Evolutionary conservation across 345 rosid species (phyloP).

Genomic region (Arabidopsis arenosa): DNA sequence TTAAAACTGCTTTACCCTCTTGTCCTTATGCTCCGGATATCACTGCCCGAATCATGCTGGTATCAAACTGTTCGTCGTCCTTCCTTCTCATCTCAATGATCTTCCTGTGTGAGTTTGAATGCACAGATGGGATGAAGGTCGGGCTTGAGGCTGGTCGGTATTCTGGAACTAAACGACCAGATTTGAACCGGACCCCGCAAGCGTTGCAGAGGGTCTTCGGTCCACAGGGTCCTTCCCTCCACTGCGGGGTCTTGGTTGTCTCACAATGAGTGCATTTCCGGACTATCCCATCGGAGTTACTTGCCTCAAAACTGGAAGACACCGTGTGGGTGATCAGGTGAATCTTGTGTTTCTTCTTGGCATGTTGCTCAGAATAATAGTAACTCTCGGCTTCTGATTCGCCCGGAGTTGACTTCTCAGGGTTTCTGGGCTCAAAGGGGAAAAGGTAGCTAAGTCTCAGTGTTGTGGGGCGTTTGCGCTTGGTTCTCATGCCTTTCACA

Average conservation of each 20-base stretch:
- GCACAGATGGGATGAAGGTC: constrained; percentile 69
- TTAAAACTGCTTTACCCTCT: constrained; percentile 5
- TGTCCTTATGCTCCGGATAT: constrained; percentile 35
- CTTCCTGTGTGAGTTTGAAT: constrained; percentile 93
- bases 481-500: constrained; percentile 86
- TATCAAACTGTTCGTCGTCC: constrained; percentile 37
- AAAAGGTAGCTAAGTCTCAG: constrained; percentile 33
- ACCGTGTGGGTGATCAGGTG: constrained; percentile 38
- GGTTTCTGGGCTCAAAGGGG: constrained; percentile 42
- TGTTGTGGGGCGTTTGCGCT: constrained; percentile 58
- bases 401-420: constrained; percentile 27
- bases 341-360: constrained; percentile 57
- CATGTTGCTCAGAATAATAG: constrained; percentile 40
- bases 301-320: constrained; percentile 33
- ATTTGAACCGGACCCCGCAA: constrained; percentile 88
- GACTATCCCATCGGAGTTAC: constrained; percentile 17
- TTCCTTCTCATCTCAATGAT: constrained; percentile 85
- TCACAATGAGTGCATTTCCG: constrained; percentile 80
- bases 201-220: constrained; percentile 97
- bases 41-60: constrained; percentile 20
- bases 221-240: constrained; percentile 97
- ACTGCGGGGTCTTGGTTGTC: constrained; percentile 86
- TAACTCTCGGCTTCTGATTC: constrained; percentile 46
- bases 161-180: constrained; percentile 89
- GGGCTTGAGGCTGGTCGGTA: constrained; percentile 95